phyloP scores from a whole-genome alignment of 306 rosid genomes.

The Oemleria cerasiformis region DNA sequence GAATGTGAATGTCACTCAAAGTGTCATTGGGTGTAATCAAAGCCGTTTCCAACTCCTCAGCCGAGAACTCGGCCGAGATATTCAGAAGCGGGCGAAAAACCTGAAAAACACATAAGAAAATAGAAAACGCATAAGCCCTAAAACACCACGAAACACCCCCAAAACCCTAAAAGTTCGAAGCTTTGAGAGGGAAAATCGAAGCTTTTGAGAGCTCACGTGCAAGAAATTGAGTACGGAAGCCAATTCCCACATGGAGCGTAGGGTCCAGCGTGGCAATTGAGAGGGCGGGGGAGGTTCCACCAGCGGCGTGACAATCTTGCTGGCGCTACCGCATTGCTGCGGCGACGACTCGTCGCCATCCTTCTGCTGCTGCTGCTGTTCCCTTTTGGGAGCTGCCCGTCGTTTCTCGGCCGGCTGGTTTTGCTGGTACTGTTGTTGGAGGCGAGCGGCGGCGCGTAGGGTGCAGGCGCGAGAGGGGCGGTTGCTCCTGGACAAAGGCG shows the following conservation, averaged over 20 bases:
- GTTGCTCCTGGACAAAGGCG: constrained; percentile 54
- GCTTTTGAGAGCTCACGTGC: constrained; percentile 56
- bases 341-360: constrained; percentile 28
- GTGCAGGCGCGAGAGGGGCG: constrained; percentile 98
- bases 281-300: constrained; percentile 73
- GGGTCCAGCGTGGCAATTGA: constrained; percentile 78
- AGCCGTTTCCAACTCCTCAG: constrained; percentile 95
- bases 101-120: constrained; percentile 37
- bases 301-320: constrained; percentile 77
- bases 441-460: constrained; percentile 75
- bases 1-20: constrained; percentile 89
- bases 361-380: constrained; percentile 21
- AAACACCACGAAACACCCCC: constrained; percentile 4
- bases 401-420: constrained; percentile 38
- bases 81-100: constrained; percentile 82
- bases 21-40: constrained; percentile 86
- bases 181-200: constrained; percentile 16
- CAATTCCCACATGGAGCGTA: constrained; percentile 97
- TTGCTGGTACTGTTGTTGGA: constrained; percentile 40
- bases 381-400: constrained; percentile 40
- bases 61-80: constrained; percentile 78
- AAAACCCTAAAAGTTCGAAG: constrained; percentile 36
- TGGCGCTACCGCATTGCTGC: constrained; percentile 45
- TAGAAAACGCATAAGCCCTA: constrained; percentile 26
- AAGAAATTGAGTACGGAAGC: constrained; percentile 90